Conservation (phyloP, 257 asterid genomes). For the Plectranthus barbatus region DNA sequence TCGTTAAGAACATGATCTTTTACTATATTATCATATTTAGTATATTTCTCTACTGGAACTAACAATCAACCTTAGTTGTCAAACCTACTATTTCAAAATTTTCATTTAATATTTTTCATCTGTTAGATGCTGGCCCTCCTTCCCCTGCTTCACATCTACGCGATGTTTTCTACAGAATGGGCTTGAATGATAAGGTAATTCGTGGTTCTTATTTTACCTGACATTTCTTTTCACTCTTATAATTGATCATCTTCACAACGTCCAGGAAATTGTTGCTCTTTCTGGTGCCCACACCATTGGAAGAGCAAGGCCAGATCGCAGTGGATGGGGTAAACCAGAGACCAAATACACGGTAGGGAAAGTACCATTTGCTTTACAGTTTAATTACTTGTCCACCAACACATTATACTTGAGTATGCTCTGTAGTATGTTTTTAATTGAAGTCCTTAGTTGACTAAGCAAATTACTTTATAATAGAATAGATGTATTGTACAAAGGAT, state of each 20-base stretch:
- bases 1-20: background rate
- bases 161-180: constrained; percentile 90
- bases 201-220: background rate
- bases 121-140: constrained; percentile 95
- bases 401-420: constrained; percentile 6
- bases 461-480: too few relatives aligned
- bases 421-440: background rate
- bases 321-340: constrained; percentile 99
- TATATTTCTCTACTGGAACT: background rate
- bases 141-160: constrained; percentile 95
- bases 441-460: too few relatives aligned
- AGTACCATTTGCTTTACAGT: background rate
- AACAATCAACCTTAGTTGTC: constrained; percentile 1
- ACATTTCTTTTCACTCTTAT: constrained; percentile 1
- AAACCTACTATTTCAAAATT: background rate
- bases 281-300: constrained; percentile 99
- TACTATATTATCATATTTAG: background rate
- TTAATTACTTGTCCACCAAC: constrained; percentile 12
- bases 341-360: constrained; percentile 76
- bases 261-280: constrained; percentile 95
- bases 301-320: constrained; percentile 94
- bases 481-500: too few relatives aligned
- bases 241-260: constrained; percentile 7
- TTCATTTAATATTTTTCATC: constrained; percentile 7
- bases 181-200: constrained; percentile 78